phyloP scores from a whole-genome alignment of 1,284 basidiomycete genomes.

The Entoloma clypeatum region DNA sequence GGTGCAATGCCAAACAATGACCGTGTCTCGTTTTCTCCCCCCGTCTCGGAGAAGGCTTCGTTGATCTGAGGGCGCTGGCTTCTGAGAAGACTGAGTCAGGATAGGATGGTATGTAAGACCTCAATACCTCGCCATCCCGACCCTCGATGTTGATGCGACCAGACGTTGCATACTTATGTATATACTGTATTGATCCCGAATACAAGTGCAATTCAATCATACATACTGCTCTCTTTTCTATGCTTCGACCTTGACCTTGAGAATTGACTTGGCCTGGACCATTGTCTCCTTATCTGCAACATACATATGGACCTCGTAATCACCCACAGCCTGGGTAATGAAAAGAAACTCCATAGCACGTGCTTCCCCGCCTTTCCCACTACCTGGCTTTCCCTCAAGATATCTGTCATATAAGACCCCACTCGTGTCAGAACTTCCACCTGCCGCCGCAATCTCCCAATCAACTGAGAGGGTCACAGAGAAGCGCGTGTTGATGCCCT shows the following conservation, averaged over 20 bases:
- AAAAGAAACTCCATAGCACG: constrained; percentile 1
- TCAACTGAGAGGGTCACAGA: not conserved
- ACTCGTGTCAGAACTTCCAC: not conserved
- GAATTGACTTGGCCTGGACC: not conserved
- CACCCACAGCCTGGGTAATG: not conserved
- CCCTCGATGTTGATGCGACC: no score
- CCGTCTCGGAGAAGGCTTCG: no score
- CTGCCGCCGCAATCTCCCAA: constrained; percentile 1
- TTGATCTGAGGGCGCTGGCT: no score
- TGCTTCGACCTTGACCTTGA: constrained; percentile 2
- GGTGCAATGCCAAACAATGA: no score
- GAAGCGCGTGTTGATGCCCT: constrained; percentile 4
- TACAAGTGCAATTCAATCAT: no score
- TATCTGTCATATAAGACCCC: not conserved
- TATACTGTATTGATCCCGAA: no score
- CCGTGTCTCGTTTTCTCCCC: no score
- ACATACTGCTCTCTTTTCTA: no score
- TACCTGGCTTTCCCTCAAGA: not conserved
- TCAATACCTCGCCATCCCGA: no score
- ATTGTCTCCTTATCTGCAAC: constrained; percentile 2
- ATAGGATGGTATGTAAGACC: no score
- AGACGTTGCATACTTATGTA: no score
- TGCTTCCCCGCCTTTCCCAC: constrained; percentile 1
- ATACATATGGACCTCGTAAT: constrained; percentile 1
- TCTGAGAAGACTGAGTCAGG: no score